Conservation (phyloP, 2,329 filamentous ascomycete species). For the Sphaceloma murrayae region DNA sequence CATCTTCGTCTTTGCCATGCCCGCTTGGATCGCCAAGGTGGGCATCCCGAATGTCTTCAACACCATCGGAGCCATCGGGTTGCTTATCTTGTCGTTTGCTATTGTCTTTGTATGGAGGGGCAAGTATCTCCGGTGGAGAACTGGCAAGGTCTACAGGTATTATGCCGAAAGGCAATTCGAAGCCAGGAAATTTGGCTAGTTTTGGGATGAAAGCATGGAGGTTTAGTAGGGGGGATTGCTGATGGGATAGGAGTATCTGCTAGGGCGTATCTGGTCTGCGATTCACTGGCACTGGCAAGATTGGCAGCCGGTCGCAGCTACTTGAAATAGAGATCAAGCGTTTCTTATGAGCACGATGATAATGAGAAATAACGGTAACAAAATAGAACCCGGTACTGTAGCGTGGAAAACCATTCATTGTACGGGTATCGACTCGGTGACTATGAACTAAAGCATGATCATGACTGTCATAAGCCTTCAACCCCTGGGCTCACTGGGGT, state of each 20-base stretch:
- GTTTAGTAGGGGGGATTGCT: too few relatives aligned
- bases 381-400: too few relatives aligned
- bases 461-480: not conserved
- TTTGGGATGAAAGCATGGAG: too few relatives aligned
- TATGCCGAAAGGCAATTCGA: conserved; percentile 30
- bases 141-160: conserved; percentile 29
- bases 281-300: too few relatives aligned
- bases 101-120: conserved; percentile 29
- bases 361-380: too few relatives aligned
- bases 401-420: conserved; percentile 4
- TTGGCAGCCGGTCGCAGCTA: too few relatives aligned
- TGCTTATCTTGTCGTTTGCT: conserved; percentile 26
- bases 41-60: conserved; percentile 36
- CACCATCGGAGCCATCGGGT: conserved; percentile 31
- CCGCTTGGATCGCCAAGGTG: conserved; percentile 34
- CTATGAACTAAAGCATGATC: conserved; percentile 3
- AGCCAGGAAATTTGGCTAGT: too few relatives aligned
- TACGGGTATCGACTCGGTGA: conserved; percentile 7
- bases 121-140: conserved; percentile 28
- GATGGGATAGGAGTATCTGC: too few relatives aligned
- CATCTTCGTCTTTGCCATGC: conserved; percentile 39
- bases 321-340: too few relatives aligned
- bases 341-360: too few relatives aligned
- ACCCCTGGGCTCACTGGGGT: conserved; percentile 1
- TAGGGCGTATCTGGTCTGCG: too few relatives aligned